Conservation (phyloP, 2,329 filamentous ascomycete genomes). For the Biscogniauxia marginata region DNA sequence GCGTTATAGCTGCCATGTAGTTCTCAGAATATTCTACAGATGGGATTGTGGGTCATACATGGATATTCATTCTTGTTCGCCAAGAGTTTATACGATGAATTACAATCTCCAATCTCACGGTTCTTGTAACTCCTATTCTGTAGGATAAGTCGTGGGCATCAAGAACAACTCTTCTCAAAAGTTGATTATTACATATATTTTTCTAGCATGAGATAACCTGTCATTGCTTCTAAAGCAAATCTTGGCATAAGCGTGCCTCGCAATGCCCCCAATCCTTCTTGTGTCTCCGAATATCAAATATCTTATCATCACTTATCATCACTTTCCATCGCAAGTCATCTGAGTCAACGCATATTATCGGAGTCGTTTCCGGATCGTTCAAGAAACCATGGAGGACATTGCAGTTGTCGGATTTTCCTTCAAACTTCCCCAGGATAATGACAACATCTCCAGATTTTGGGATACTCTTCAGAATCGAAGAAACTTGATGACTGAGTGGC, state of each 20-base stretch:
- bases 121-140: background rate
- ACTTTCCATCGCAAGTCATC: background rate
- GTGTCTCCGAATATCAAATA: background rate
- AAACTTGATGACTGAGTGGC: constrained; percentile 35
- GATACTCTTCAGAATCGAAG: constrained; percentile 29
- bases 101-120: background rate
- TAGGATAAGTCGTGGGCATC: background rate
- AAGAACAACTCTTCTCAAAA: background rate
- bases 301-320: too few relatives aligned
- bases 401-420: constrained; percentile 39
- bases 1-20: background rate
- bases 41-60: background rate
- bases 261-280: background rate
- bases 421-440: constrained; percentile 36
- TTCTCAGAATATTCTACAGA: background rate
- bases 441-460: constrained; percentile 35
- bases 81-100: background rate
- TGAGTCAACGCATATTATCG: background rate
- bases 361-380: background rate
- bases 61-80: background rate
- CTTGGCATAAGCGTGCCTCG: background rate
- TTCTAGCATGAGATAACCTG: background rate
- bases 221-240: background rate
- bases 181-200: background rate
- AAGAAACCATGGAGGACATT: constrained; percentile 8